These are phyloP conservation scores for Chaetoscypha palmicola DNA, from an alignment of 2,329 filamentous ascomycete genomes.

Conservation along the genomic window DNA sequence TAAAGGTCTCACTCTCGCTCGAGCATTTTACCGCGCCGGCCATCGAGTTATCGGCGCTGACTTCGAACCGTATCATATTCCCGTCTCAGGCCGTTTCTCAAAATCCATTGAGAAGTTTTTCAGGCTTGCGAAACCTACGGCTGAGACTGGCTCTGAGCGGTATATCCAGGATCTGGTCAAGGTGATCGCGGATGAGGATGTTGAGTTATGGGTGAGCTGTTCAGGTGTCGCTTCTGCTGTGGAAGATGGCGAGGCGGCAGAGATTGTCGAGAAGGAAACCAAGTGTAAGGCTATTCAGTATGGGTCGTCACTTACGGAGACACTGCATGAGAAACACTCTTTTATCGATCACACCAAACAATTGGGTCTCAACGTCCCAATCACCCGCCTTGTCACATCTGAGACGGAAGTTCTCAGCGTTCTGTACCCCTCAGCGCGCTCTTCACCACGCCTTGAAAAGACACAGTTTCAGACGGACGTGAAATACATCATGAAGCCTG, in stretches of 20 bases:
- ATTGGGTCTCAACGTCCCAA: constrained; percentile 47
- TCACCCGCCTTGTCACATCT: constrained; percentile 47
- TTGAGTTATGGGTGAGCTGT: constrained; percentile 40
- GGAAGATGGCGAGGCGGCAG: constrained; percentile 59
- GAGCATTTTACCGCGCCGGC: constrained; percentile 55
- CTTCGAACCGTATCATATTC: constrained; percentile 36
- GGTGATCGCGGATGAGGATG: constrained; percentile 4
- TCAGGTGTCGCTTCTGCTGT: constrained; percentile 60
- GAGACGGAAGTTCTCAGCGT: constrained; percentile 46
- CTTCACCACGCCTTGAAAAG: not conserved
- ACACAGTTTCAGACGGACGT: constrained; percentile 27
- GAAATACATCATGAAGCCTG: constrained; percentile 58
- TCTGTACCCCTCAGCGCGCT: constrained; percentile 33
- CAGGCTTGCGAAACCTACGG: constrained; percentile 1
- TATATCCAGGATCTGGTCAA: constrained; percentile 8
- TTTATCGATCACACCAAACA: constrained; percentile 54
- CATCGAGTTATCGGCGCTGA: constrained; percentile 68
- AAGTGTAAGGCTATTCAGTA: constrained; percentile 59
- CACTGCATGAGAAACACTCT: constrained; percentile 55
- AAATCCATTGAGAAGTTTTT: constrained; percentile 15
- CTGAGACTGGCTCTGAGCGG: not conserved
- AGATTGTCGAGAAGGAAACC: constrained; percentile 51
- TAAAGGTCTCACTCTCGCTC: constrained; percentile 60
- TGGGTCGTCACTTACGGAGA: constrained; percentile 45
- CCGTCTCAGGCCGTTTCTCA: constrained; percentile 21